These are phyloP conservation scores for Phytomonas sp. DNA, from an alignment of 208 protist species.

Conservation along the genomic window DNA sequence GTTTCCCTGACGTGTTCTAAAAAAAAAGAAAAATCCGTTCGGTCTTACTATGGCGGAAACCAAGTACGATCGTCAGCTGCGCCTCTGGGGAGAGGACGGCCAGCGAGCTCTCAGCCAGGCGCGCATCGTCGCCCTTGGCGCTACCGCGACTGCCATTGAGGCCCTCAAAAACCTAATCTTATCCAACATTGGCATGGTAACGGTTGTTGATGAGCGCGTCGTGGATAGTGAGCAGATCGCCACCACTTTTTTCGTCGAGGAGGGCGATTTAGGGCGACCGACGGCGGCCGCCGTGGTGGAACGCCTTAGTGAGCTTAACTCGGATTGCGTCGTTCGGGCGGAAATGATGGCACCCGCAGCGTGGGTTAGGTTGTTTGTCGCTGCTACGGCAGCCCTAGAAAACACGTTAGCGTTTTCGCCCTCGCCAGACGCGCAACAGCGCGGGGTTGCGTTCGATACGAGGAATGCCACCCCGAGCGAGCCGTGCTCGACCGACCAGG, in stretches of 20 bases:
- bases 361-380: conserved; percentile 34
- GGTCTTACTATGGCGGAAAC: conserved; percentile 20
- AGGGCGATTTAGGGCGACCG: background rate
- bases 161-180: conserved; percentile 95
- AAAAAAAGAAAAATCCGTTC: conserved; percentile 8
- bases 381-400: background rate
- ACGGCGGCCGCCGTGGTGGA: conserved; percentile 36
- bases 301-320: conserved; percentile 87
- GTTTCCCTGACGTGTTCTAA: background rate
- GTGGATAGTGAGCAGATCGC: conserved; percentile 79
- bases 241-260: conserved; percentile 95
- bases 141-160: conserved; percentile 84
- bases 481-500: background rate
- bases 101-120: conserved; percentile 82
- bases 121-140: conserved; percentile 89
- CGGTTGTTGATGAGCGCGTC: conserved; percentile 88
- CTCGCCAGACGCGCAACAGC: background rate
- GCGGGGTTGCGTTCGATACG: background rate
- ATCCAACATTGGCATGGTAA: conserved; percentile 89
- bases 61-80: conserved; percentile 91
- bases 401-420: background rate
- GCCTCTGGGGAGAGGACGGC: conserved; percentile 92
- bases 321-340: conserved; percentile 36
- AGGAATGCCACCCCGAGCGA: background rate
- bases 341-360: conserved; percentile 12